Percentiles rank a stretch among this genome's conserved stretches.
Evolutionary conservation across 352 stramenopile genomes (phyloP).

Genomic region (Phytopythium chamaehyphon): DNA sequence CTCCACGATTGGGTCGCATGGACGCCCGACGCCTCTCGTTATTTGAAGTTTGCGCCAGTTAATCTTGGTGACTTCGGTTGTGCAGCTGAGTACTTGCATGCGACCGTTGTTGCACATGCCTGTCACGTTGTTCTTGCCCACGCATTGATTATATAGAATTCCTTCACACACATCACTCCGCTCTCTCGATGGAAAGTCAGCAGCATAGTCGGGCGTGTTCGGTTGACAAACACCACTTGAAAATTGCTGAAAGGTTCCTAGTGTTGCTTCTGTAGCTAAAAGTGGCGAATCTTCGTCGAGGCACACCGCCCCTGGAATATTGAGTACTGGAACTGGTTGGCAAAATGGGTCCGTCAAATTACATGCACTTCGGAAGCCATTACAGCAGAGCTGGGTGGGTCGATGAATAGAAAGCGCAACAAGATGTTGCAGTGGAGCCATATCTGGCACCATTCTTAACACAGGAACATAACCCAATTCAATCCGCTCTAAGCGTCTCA

Average conservation of each 20-base stretch:
- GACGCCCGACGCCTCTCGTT: not conserved
- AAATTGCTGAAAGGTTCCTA: conserved; percentile 8
- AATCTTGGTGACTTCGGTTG: not conserved
- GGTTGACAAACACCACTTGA: conserved; percentile 7
- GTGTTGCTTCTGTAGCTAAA: conserved; percentile 9
- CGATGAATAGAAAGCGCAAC: conserved; percentile 14
- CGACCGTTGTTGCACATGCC: conserved; percentile 14
- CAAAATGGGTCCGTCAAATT: conserved; percentile 19
- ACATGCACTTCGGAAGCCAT: conserved; percentile 24
- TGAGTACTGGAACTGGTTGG: conserved; percentile 1
- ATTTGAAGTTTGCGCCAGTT: not conserved
- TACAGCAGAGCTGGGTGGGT: conserved; percentile 25
- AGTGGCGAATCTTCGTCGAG: conserved; percentile 4
- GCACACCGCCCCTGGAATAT: conserved; percentile 13
- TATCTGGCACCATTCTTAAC: conserved; percentile 18
- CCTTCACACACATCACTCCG: conserved; percentile 14
- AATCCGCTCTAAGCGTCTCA: conserved; percentile 17
- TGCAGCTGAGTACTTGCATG: not conserved
- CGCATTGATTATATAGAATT: conserved; percentile 13
- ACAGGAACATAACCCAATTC: conserved; percentile 14
- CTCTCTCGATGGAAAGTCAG: conserved; percentile 15
- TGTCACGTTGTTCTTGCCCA: conserved; percentile 2
- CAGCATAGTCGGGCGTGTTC: conserved; percentile 15
- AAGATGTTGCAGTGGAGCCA: conserved; percentile 12
- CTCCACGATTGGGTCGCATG: not conserved